Percentiles rank a stretch among this genome's conserved stretches.
phyloP scores from a whole-genome alignment of 202 grass and related monocot species.

The Carex sylvatica region DNA sequence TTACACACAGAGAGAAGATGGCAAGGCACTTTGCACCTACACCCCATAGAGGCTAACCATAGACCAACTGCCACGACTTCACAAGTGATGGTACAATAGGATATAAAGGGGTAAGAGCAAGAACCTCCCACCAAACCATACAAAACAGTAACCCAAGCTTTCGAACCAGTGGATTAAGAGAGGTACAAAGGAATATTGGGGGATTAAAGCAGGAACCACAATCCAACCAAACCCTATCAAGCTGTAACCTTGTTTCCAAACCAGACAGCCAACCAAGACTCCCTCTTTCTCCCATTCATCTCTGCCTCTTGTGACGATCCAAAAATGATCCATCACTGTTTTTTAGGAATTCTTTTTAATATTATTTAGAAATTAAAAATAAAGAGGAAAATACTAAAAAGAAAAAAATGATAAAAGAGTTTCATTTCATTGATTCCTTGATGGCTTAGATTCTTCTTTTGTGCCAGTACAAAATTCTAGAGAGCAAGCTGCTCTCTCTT shows the following conservation, averaged over 20 bases:
- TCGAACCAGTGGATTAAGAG: neutral
- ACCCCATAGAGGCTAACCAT: neutral
- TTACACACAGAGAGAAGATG: neutral
- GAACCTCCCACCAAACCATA: neutral
- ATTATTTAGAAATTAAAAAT: neutral
- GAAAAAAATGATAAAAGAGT: neutral
- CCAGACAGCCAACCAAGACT: neutral
- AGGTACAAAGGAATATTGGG: neutral
- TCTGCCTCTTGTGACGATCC: neutral
- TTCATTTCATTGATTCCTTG: neutral
- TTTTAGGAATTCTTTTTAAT: neutral
- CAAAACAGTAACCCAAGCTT: neutral
- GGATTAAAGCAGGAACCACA: neutral
- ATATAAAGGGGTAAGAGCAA: neutral
- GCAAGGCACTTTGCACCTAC: neutral
- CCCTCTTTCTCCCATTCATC: neutral
- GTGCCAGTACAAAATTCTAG: neutral
- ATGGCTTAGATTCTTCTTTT: neutral
- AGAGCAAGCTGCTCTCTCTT: slow-evolving; percentile 11
- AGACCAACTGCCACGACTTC: neutral
- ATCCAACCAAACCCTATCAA: neutral
- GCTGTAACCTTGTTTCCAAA: neutral
- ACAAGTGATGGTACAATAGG: neutral
- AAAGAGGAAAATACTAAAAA: neutral
- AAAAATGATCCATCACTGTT: neutral